Evolutionary conservation across 2,329 filamentous ascomycete genomes (phyloP).

Genomic region (Periconia digitata): DNA sequence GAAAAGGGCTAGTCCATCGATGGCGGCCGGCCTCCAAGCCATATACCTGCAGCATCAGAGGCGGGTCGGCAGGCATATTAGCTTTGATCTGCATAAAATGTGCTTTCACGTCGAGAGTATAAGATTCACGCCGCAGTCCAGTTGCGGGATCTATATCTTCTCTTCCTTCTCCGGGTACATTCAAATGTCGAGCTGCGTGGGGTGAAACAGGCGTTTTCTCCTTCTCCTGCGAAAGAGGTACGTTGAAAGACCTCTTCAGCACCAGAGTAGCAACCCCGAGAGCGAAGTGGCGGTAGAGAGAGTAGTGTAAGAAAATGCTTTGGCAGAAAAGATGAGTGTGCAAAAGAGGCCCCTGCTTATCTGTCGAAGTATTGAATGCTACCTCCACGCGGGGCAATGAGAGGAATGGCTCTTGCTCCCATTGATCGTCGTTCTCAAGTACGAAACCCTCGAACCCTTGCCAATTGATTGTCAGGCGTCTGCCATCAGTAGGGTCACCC

Average conservation of each 20-base stretch:
- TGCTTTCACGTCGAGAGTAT: constrained; percentile 80
- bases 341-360: constrained; percentile 83
- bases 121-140: constrained; percentile 59
- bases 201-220: constrained; percentile 17
- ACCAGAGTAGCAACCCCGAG: constrained; percentile 79
- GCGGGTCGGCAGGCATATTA: constrained; percentile 84
- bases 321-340: constrained; percentile 82
- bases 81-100: constrained; percentile 85
- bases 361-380: constrained; percentile 79
- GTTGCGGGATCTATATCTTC: constrained; percentile 29
- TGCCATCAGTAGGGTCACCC: constrained; percentile 65
- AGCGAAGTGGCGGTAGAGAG: constrained; percentile 89
- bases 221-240: constrained; percentile 10
- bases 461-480: constrained; percentile 77
- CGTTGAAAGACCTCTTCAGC: constrained; percentile 53
- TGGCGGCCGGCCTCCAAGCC: constrained; percentile 80
- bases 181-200: constrained; percentile 25
- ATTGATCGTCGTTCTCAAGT: constrained; percentile 80
- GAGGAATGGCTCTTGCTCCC: constrained; percentile 84
- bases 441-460: constrained; percentile 87
- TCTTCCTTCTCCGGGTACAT: constrained; percentile 34
- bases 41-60: constrained; percentile 86
- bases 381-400: constrained; percentile 85
- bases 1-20: constrained; percentile 82
- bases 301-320: constrained; percentile 82